A percentile compares a stretch with the other conserved stretches of the same genome.
phyloP scores from a whole-genome alignment of 2,329 filamentous ascomycete species.

The Lanzia echinophila region DNA sequence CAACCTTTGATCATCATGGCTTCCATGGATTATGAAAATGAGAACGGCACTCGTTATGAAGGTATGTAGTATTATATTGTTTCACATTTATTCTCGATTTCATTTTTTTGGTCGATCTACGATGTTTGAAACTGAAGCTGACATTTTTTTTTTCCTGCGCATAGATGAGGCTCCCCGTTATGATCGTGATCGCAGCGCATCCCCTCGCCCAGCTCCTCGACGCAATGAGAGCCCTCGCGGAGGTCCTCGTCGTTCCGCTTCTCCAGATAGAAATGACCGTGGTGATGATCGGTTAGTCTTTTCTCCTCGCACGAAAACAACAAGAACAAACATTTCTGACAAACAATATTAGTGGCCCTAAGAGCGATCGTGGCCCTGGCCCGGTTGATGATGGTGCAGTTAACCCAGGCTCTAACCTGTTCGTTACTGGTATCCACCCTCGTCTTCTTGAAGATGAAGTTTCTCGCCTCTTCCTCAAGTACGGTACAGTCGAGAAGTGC shows the following conservation, averaged over 20 bases:
- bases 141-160: constrained; percentile 16
- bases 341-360: constrained; percentile 36
- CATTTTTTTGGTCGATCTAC: constrained; percentile 7
- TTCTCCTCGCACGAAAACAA: not conserved
- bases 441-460: constrained; percentile 85
- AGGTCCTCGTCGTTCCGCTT: constrained; percentile 57
- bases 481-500: constrained; percentile 97
- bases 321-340: not conserved
- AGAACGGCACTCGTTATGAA: constrained; percentile 59
- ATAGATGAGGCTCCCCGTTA: constrained; percentile 59
- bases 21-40: constrained; percentile 65
- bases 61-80: constrained; percentile 38
- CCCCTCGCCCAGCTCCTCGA: constrained; percentile 48
- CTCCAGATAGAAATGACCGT: constrained; percentile 47
- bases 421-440: constrained; percentile 96
- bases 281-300: constrained; percentile 37
- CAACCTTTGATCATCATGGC: constrained; percentile 34
- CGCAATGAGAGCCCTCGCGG: constrained; percentile 52
- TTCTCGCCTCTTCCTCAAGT: constrained; percentile 94
- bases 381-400: constrained; percentile 67
- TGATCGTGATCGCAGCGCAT: constrained; percentile 61
- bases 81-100: not conserved
- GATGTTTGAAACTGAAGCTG: constrained; percentile 9
- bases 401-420: constrained; percentile 96
- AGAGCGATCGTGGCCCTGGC: constrained; percentile 44